Evolutionary conservation across 2,329 filamentous ascomycete genomes (phyloP).

Genomic region (Chlorencoelia australis): DNA sequence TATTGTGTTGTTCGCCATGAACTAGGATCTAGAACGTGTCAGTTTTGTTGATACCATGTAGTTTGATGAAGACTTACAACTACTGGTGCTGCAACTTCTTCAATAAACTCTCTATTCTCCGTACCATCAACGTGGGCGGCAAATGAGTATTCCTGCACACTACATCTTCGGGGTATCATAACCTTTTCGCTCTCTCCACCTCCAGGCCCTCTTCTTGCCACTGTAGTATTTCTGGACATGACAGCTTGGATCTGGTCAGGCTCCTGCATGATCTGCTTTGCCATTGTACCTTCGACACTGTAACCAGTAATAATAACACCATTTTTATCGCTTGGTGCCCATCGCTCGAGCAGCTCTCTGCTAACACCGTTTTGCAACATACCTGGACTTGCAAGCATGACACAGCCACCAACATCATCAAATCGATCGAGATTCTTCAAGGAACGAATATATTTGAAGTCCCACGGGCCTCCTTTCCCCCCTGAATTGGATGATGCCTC

Average conservation of each 20-base stretch:
- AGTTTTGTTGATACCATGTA: slow-evolving; percentile 6
- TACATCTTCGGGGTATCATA: slow-evolving; percentile 87
- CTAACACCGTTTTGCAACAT: slow-evolving; percentile 98
- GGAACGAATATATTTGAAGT: slow-evolving; percentile 88
- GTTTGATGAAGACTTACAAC: slow-evolving; percentile 57
- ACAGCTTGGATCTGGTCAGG: slow-evolving; percentile 91
- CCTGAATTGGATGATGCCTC: slow-evolving; percentile 67
- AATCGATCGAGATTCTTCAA: slow-evolving; percentile 91
- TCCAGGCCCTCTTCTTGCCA: slow-evolving; percentile 47
- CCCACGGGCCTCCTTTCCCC: slow-evolving; percentile 82
- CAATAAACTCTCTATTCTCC: slow-evolving; percentile 94
- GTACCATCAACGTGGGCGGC: slow-evolving; percentile 93
- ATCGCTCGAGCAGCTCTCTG: slow-evolving; percentile 82
- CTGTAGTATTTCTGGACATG: slow-evolving; percentile 65
- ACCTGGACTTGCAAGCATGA: slow-evolving; percentile 95
- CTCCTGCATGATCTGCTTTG: slow-evolving; percentile 87
- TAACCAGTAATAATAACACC: slow-evolving; percentile 99
- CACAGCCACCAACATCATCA: slow-evolving; percentile 88
- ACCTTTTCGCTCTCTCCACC: slow-evolving; percentile 68
- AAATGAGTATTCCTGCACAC: slow-evolving; percentile 88
- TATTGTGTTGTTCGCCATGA: slow-evolving; percentile 94
- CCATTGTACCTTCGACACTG: slow-evolving; percentile 97
- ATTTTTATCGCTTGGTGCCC: slow-evolving; percentile 93
- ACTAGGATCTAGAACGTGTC: slow-evolving; percentile 64
- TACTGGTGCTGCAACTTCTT: slow-evolving; percentile 82